Evolutionary conservation across 192 early-diverging fungal species (phyloP), one percentile per base, ranked within the genome.

Genomic region (Coemansia sp.): DNA sequence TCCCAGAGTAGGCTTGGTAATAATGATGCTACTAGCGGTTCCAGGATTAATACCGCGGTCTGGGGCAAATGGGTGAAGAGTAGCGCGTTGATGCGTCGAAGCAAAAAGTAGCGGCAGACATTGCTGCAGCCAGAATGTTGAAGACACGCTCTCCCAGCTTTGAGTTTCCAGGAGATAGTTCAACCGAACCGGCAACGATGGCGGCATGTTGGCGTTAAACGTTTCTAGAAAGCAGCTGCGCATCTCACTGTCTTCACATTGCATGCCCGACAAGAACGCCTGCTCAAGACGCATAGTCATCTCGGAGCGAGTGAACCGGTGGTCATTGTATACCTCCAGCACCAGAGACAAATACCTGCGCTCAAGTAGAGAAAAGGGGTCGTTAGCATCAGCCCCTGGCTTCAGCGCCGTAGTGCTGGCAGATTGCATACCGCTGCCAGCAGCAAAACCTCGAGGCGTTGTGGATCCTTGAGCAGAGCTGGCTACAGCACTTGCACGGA

Each of bases 61-160:
- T 22, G 30, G 19, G 19, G 50, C 58, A 66, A 53, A 73, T 31
- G 71, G 44, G 22, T 51, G 34, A 23, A 69, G 65, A 12, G 27
- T 51, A 65, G 63, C 76, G 24, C 50, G 54, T 60, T 78, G 76
- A 19, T 73, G 81, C 8, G 87, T 70, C 0, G 85, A 83, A 16
- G 93, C 91, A 56, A 98, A 63, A 9, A 99, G 65, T 14, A 99
- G 71, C 62, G 95, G 93, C 26, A 95, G 64, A 0, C 94, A 93
- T 58, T 98, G 96, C 56, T 92, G 89, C 28, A 98, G 80, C 95
- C 95, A 99, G 66, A 95, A 98, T 14, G 88, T 86, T 48, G 81
- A 76, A 0, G 86, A 84, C 10, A 99, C 83, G 54, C 82, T 88
- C 52, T 97, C 95, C 98, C 98, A 99, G 62, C 92, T 97, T 72